A percentile compares a stretch with the other conserved stretches of the same genome.
Evolutionary conservation across 352 stramenopile species (phyloP).

Genomic region (Pseudoperonospora humuli): DNA sequence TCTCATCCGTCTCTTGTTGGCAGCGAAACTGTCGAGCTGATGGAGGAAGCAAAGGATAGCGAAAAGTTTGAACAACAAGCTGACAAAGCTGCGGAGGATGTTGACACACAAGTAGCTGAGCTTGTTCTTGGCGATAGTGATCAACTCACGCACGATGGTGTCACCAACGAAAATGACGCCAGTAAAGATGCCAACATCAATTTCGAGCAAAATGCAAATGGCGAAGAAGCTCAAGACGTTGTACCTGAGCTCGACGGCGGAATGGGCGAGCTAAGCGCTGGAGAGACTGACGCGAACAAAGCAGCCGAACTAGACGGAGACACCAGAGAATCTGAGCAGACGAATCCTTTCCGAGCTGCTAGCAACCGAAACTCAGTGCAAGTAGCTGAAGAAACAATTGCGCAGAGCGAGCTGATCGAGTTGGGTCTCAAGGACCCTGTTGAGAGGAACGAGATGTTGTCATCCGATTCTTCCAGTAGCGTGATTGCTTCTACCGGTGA

Average conservation of each 20-base stretch:
- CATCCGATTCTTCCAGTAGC: neutral
- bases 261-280: neutral
- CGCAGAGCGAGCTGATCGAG: conserved; percentile 2
- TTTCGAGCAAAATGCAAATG: neutral
- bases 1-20: neutral
- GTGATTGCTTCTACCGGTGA: neutral
- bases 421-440: conserved; percentile 1
- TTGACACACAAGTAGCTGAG: neutral
- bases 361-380: neutral
- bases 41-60: neutral
- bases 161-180: neutral
- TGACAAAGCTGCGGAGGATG: neutral
- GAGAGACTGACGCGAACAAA: neutral
- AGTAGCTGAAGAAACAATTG: neutral
- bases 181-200: neutral
- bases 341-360: neutral
- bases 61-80: neutral
- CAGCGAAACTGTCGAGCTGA: neutral
- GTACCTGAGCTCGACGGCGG: neutral
- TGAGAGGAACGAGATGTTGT: neutral
- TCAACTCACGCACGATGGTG: neutral
- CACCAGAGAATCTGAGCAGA: neutral
- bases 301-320: neutral
- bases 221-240: neutral
- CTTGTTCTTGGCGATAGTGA: neutral